Evolutionary conservation across 371 early-diverging fungal genomes (phyloP).

Genomic region (Rhizomucor miehei): DNA sequence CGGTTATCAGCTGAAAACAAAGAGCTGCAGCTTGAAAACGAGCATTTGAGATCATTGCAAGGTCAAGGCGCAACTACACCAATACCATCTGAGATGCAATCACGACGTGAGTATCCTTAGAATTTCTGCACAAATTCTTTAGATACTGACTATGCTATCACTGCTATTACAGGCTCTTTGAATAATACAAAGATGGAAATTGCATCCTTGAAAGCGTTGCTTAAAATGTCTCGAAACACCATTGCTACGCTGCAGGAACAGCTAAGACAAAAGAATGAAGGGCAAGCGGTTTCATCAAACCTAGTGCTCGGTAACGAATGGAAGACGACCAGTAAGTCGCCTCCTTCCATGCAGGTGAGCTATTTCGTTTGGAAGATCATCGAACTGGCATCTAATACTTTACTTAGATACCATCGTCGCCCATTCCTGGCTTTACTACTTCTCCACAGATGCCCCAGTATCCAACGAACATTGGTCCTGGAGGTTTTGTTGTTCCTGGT

Average conservation of each 20-base stretch:
- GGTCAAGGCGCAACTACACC: too few relatives aligned
- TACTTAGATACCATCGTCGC: too few relatives aligned
- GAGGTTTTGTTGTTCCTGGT: conserved; percentile 13
- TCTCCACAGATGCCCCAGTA: background rate
- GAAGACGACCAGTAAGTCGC: conserved; percentile 23
- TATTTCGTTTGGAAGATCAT: too few relatives aligned
- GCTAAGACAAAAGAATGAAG: conserved; percentile 23
- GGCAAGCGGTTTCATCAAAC: conserved; percentile 6
- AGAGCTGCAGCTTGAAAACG: conserved; percentile 27
- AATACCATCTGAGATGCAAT: background rate
- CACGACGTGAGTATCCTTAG: conserved; percentile 5
- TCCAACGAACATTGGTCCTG: conserved; percentile 1
- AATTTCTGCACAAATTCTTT: too few relatives aligned
- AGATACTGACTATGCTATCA: background rate
- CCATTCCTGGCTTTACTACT: background rate
- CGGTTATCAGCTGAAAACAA: conserved; percentile 41
- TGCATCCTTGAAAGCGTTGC: conserved; percentile 32
- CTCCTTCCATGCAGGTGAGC: background rate
- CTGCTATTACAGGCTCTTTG: conserved; percentile 2
- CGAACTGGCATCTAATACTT: too few relatives aligned
- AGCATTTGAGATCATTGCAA: conserved; percentile 8
- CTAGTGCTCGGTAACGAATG: conserved; percentile 36
- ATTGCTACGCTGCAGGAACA: conserved; percentile 38
- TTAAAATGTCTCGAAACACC: conserved; percentile 34
- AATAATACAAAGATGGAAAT: conserved; percentile 40